Evolutionary conservation across 352 stramenopile species (phyloP).

Genomic region (Thalassiosira hispida): DNA sequence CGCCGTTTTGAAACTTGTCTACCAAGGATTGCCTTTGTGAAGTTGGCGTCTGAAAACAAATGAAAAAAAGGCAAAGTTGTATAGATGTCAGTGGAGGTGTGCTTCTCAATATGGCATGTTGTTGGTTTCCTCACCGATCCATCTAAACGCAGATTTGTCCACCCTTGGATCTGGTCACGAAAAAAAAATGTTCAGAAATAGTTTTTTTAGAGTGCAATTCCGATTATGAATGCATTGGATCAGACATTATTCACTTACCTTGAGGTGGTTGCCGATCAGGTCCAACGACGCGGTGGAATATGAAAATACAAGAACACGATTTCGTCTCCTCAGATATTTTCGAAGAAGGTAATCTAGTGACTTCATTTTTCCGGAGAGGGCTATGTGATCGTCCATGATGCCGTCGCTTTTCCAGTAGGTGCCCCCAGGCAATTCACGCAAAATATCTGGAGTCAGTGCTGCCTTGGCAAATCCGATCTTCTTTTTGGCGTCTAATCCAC

Average conservation of each 20-base stretch:
- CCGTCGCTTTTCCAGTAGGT: slow-evolving; percentile 65
- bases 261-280: slow-evolving; percentile 82
- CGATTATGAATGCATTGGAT: slow-evolving; percentile 5
- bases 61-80: neutral
- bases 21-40: slow-evolving; percentile 66
- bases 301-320: slow-evolving; percentile 84
- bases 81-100: slow-evolving; percentile 6
- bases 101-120: neutral
- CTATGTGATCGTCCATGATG: slow-evolving; percentile 82
- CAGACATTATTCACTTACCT: slow-evolving; percentile 2
- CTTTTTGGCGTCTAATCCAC: slow-evolving; percentile 53
- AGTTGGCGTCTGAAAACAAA: slow-evolving; percentile 17
- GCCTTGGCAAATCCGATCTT: slow-evolving; percentile 78
- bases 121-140: slow-evolving; percentile 30
- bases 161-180: slow-evolving; percentile 39
- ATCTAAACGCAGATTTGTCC: slow-evolving; percentile 51
- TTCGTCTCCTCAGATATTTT: slow-evolving; percentile 50
- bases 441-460: slow-evolving; percentile 64
- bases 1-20: slow-evolving; percentile 81
- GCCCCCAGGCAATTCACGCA: slow-evolving; percentile 64
- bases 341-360: slow-evolving; percentile 59
- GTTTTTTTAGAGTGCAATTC: slow-evolving; percentile 20
- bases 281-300: slow-evolving; percentile 81
- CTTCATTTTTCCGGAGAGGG: slow-evolving; percentile 80
- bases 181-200: neutral